Evolutionary conservation across 805 yeast genomes (phyloP), one percentile per base, ranked within the genome.

Genomic region (Candida lessepsii): DNA sequence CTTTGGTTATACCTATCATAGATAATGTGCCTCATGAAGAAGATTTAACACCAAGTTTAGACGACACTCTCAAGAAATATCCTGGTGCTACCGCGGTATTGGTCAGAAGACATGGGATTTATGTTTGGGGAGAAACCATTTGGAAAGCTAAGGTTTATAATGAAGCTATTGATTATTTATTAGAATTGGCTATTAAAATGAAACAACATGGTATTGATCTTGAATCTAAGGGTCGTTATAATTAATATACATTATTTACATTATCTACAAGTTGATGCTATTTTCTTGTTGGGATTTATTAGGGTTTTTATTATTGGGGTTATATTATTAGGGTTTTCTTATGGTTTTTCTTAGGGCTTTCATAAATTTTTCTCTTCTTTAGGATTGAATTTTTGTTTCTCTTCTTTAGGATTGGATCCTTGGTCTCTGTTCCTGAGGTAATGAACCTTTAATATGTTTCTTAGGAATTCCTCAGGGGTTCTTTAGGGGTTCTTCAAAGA

Each of bases 61-160:
- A 78, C 46, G 62, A 73, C 41, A 83, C 89, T 0, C 77, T 90
- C 39, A 58, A 51, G n/a, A 68, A 73, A 11, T 83, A 87, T 52
- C 96, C 97, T 1, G 71, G 77, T 0, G 67, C 95, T 3, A 78
- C 89, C 2, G 97, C 97, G 0, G 88, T 91, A 1, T 68, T 91
- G 39, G 97, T 91, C 5, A 77, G 96, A 61, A 73, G 96, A 54
- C 98, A 91, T 56, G 98, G 98, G 1, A 82, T 91, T 32, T 91
- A 83, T 57, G 96, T 89, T n/a, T 91, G 97, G 97, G 97, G 97
- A 17, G 87, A 83, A 51, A 79, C 75, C 18, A 86, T 87, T 9
- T 85, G 95, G 86, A 88, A 90, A 63, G 96, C 97, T 35, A 91
- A 91, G 63, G 76, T 91, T 10, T 84, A 85, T 59, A 89, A 89